phyloP scores from a whole-genome alignment of 441 rosid species.

The Populus trichocarpa region DNA sequence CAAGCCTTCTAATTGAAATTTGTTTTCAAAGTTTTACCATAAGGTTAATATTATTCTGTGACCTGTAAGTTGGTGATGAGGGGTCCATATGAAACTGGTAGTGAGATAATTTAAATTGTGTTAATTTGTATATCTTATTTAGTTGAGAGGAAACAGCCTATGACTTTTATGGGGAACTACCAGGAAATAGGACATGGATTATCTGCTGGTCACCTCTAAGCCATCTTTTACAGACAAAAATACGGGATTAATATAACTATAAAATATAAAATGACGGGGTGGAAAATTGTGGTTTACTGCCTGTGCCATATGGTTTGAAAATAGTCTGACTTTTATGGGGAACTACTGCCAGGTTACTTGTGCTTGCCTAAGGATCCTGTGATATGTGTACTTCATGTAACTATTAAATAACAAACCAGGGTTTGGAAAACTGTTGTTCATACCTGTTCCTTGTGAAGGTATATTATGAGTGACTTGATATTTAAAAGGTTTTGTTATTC shows the following conservation, averaged over 20 bases:
- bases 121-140: neutral
- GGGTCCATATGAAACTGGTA: neutral
- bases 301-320: neutral
- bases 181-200: neutral
- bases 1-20: neutral
- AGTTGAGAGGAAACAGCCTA: neutral
- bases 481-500: neutral
- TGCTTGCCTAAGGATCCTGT: neutral
- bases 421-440: neutral
- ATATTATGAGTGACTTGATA: neutral
- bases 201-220: neutral
- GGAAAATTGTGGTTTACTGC: neutral
- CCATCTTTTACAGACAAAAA: neutral
- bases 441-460: neutral
- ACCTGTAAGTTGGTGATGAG: neutral
- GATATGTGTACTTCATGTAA: neutral
- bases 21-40: too few species aligned
- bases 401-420: neutral
- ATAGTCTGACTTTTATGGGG: neutral
- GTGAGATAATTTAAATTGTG: neutral
- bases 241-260: neutral
- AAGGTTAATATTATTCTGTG: neutral
- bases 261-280: too few species aligned
- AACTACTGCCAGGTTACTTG: neutral
- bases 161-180: neutral